Conservation (phyloP, 768 basidiomycete species). For the Rhizopogon salebrosus region DNA sequence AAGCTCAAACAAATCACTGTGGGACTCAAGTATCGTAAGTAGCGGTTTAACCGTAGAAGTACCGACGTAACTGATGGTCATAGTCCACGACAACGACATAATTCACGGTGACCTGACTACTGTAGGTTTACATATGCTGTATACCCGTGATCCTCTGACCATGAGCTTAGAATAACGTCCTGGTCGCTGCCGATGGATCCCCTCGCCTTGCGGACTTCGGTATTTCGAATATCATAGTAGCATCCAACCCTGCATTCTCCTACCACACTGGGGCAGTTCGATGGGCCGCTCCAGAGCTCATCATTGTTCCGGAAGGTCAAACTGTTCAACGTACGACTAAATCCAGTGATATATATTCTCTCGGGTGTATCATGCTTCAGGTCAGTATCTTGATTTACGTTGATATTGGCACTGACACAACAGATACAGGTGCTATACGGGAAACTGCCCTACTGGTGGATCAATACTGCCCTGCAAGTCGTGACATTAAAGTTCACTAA, state of each 20-base stretch:
- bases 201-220: constrained; percentile 33
- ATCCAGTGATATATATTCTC: constrained; percentile 41
- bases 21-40: too few species aligned
- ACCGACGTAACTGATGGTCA: not conserved
- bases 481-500: not conserved
- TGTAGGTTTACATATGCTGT: constrained; percentile 15
- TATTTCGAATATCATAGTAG: constrained; percentile 24
- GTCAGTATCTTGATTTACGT: constrained; percentile 5
- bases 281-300: constrained; percentile 42
- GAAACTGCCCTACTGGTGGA: constrained; percentile 16
- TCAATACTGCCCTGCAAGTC: constrained; percentile 17
- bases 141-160: not conserved
- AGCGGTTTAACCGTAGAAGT: too few species aligned
- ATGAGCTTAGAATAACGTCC: constrained; percentile 26
- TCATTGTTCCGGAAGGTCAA: constrained; percentile 25
- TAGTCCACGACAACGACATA: constrained; percentile 20
- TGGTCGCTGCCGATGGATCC: constrained; percentile 26
- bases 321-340: constrained; percentile 5
- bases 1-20: constrained; percentile 1
- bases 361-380: constrained; percentile 28
- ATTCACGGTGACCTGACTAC: constrained; percentile 44
- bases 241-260: constrained; percentile 15
- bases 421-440: constrained; percentile 19
- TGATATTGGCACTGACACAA: too few species aligned
- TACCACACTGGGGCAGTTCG: constrained; percentile 34